These are phyloP conservation scores for Magnolia changhungtana DNA, from an alignment of 164 flowering plant species.

Conservation along the genomic window DNA sequence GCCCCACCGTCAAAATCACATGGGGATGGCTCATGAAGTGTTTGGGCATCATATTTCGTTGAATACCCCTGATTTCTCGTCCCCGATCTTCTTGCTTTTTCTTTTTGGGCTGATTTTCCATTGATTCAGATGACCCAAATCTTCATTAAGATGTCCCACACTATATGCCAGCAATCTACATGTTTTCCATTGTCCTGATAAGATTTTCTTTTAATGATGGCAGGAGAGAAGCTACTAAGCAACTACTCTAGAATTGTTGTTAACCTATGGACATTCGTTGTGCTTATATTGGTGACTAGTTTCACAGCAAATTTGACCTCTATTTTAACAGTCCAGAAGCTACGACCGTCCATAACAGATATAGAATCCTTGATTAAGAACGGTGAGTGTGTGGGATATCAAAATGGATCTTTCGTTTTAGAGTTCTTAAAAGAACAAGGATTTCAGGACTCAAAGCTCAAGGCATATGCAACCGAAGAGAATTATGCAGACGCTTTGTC, in stretches of 20 bases:
- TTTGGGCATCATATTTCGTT: no score
- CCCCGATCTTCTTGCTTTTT: neutral
- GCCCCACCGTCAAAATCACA: no score
- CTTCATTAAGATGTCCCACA: no score
- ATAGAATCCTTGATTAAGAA: neutral
- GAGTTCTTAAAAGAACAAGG: neutral
- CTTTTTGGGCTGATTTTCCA: no score
- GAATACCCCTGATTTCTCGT: no score
- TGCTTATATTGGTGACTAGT: neutral
- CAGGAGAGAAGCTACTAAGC: neutral
- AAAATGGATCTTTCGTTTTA: neutral
- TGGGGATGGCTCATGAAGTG: no score
- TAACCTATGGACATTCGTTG: neutral
- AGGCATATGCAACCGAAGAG: neutral
- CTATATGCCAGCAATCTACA: no score
- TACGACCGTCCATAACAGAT: conserved; percentile 5
- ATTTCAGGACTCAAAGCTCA: neutral
- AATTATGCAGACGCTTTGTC: neutral
- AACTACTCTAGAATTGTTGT: neutral
- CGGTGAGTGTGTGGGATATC: conserved; percentile 6
- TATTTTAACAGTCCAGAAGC: conserved; percentile 3
- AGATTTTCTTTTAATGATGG: neutral
- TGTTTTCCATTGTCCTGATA: neutral
- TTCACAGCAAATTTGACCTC: conserved; percentile 7
- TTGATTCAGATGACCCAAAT: no score